Conservation (phyloP, 1,284 basidiomycete genomes). For the Tilletia walkeri region DNA sequence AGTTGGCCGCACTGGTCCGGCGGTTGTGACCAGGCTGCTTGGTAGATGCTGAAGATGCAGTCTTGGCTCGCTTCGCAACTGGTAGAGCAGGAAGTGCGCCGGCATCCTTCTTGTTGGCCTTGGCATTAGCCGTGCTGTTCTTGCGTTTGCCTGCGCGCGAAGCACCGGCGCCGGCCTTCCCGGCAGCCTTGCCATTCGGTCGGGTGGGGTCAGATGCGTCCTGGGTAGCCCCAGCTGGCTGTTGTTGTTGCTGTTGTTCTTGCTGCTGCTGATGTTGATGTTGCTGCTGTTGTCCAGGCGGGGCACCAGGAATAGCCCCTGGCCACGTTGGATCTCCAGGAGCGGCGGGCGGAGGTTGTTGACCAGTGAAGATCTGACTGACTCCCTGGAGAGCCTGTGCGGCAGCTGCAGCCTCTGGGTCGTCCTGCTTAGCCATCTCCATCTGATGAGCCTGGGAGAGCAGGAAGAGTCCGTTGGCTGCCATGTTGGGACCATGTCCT, state of each 20-base stretch:
- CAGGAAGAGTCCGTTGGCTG: constrained; percentile 87
- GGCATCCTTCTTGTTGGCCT: constrained; percentile 9
- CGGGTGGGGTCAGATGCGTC: not conserved
- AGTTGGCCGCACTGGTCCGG: not conserved
- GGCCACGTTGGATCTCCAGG: not conserved
- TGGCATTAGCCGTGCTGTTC: constrained; percentile 29
- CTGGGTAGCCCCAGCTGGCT: constrained; percentile 19
- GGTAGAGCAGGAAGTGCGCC: not conserved
- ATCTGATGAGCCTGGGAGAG: constrained; percentile 84
- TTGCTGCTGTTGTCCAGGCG: constrained; percentile 21
- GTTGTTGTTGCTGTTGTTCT: constrained; percentile 19
- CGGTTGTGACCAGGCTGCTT: constrained; percentile 15
- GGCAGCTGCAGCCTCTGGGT: constrained; percentile 54
- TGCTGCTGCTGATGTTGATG: constrained; percentile 21
- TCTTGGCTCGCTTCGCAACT: constrained; percentile 45
- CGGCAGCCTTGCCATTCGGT: too few species aligned
- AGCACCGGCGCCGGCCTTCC: constrained; percentile 18
- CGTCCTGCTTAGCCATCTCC: constrained; percentile 90
- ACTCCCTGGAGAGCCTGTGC: constrained; percentile 16
- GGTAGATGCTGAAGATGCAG: constrained; percentile 41
- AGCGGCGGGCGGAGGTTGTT: constrained; percentile 27
- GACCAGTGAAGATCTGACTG: constrained; percentile 21
- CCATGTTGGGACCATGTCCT: constrained; percentile 51
- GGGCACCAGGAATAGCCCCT: constrained; percentile 22
- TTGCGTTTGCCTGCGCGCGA: constrained; percentile 36